Evolutionary conservation across 768 basidiomycete genomes (phyloP).

Genomic region (Agaricus subrufescens): DNA sequence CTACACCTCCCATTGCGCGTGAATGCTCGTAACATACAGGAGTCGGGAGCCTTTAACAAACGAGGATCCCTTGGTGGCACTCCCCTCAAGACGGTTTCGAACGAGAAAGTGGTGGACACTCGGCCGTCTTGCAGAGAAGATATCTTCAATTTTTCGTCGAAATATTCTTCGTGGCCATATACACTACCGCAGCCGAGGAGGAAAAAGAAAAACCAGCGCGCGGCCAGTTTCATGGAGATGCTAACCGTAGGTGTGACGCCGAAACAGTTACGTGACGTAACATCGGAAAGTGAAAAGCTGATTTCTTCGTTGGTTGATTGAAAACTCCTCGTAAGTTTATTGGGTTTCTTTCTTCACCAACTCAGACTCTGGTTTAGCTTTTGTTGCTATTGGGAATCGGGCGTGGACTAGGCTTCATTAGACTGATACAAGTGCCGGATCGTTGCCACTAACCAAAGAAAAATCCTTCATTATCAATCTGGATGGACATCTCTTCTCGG

Average conservation of each 20-base stretch:
- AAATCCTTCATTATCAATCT: not conserved
- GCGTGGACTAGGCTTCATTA: not conserved
- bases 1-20: not conserved
- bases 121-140: slow-evolving; percentile 74
- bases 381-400: not conserved
- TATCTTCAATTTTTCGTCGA: slow-evolving; percentile 41
- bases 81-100: slow-evolving; percentile 58
- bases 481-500: slow-evolving; percentile 23
- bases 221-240: slow-evolving; percentile 4
- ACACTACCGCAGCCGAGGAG: slow-evolving; percentile 12
- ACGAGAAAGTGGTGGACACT: slow-evolving; percentile 76
- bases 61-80: slow-evolving; percentile 52
- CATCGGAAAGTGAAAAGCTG: no score
- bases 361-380: not conserved
- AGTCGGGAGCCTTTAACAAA: slow-evolving; percentile 43
- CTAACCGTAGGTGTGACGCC: not conserved
- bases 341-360: not conserved
- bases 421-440: no score
- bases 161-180: slow-evolving; percentile 33
- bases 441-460: not conserved
- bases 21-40: slow-evolving; percentile 26
- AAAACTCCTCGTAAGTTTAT: not conserved
- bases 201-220: slow-evolving; percentile 5
- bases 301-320: not conserved
- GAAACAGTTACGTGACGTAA: not conserved